These are phyloP conservation scores for Plantago rigida DNA, from an alignment of 305 asterid genomes.

Conservation along the genomic window DNA sequence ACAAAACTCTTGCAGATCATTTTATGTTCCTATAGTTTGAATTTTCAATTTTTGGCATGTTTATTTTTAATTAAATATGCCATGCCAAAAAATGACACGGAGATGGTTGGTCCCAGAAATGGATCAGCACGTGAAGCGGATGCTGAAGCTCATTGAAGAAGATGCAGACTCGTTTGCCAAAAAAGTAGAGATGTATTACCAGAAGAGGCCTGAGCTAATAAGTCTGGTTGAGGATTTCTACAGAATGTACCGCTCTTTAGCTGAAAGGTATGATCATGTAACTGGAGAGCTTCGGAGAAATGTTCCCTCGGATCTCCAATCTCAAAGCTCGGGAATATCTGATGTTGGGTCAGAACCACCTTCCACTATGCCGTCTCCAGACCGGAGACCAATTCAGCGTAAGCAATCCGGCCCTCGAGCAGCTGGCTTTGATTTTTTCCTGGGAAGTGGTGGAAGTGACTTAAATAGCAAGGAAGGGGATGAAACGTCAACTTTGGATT, in stretches of 20 bases:
- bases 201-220: constrained; percentile 75
- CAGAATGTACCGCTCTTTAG: constrained; percentile 69
- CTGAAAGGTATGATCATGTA: constrained; percentile 77
- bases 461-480: constrained; percentile 66
- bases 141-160: constrained; percentile 80
- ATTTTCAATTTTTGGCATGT: constrained; percentile 16
- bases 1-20: background rate
- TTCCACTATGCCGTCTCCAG: constrained; percentile 41
- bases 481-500: constrained; percentile 64
- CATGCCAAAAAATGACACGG: constrained; percentile 32
- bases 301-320: constrained; percentile 75
- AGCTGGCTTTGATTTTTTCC: constrained; percentile 77
- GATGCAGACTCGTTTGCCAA: constrained; percentile 89
- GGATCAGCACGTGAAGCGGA: constrained; percentile 72
- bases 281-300: constrained; percentile 68
- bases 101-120: constrained; percentile 54
- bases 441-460: constrained; percentile 48
- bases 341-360: constrained; percentile 67
- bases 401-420: constrained; percentile 65
- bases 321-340: constrained; percentile 78
- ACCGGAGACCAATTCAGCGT: constrained; percentile 38
- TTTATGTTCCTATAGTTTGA: constrained; percentile 5
- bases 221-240: constrained; percentile 76
- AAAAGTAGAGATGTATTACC: constrained; percentile 77
- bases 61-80: constrained; percentile 22